phyloP scores from a whole-genome alignment of 2,329 filamentous ascomycete genomes.

The Zalaria obscura region DNA sequence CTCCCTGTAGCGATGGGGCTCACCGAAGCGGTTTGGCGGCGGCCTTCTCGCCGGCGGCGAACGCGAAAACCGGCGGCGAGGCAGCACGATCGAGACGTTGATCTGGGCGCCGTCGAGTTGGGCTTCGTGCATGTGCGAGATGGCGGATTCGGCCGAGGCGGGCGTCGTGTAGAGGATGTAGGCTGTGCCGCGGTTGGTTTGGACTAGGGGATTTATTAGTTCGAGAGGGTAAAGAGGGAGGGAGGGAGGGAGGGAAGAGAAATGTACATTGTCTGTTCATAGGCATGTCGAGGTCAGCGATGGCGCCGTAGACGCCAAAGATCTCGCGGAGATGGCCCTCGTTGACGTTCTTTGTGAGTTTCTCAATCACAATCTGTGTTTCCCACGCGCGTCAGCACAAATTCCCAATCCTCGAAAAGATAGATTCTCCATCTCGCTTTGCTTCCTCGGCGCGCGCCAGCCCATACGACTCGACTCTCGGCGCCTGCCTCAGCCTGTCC shows the following conservation, averaged over 20 bases:
- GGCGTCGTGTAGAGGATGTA: constrained; percentile 76
- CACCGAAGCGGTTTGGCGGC: constrained; percentile 35
- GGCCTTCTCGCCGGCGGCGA: constrained; percentile 58
- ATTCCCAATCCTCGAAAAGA: too few species aligned
- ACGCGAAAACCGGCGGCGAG: constrained; percentile 66
- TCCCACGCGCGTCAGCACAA: not conserved
- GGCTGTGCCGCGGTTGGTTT: constrained; percentile 81
- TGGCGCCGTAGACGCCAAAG: constrained; percentile 75
- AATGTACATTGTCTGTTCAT: constrained; percentile 55
- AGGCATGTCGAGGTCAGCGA: constrained; percentile 78
- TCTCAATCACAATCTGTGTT: constrained; percentile 86
- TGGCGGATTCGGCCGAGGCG: constrained; percentile 70
- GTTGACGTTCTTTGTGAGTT: constrained; percentile 88
- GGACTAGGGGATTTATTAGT: constrained; percentile 38
- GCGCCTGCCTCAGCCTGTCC: too few species aligned
- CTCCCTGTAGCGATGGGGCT: constrained; percentile 21
- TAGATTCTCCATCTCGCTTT: too few species aligned
- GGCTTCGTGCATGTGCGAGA: constrained; percentile 96
- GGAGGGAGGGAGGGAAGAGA: constrained; percentile 27
- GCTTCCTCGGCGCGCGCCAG: too few species aligned
- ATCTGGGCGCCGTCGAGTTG: constrained; percentile 73
- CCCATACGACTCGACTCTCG: too few species aligned
- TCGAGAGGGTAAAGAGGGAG: not conserved
- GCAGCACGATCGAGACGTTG: constrained; percentile 78
- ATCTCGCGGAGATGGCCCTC: constrained; percentile 82